These are phyloP conservation scores for Rhizopogon salebrosus DNA, from an alignment of 768 basidiomycete species.

Conservation along the genomic window DNA sequence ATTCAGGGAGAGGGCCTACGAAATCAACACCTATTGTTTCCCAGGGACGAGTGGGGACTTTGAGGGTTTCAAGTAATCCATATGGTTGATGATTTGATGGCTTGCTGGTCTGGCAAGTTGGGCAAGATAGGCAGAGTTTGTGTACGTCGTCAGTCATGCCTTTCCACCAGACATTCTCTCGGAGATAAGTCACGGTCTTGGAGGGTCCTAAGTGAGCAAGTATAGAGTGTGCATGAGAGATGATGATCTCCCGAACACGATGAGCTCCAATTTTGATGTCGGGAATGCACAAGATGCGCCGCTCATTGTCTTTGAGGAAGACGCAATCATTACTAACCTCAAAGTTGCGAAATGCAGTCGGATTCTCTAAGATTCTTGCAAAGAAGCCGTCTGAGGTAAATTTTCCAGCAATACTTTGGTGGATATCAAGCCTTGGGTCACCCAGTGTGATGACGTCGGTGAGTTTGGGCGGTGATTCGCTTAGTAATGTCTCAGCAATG, in stretches of 20 bases:
- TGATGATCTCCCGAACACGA: slow-evolving; percentile 14
- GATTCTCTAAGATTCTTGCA: slow-evolving; percentile 6
- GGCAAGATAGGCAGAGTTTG: slow-evolving; percentile 15
- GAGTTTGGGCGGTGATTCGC: neutral
- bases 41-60: slow-evolving; percentile 24
- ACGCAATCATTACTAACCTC: slow-evolving; percentile 9
- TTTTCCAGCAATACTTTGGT: slow-evolving; percentile 8
- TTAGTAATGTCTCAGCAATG: neutral
- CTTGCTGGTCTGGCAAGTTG: slow-evolving; percentile 17
- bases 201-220: slow-evolving; percentile 19
- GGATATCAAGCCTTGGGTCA: slow-evolving; percentile 9
- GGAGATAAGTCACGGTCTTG: slow-evolving; percentile 20
- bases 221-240: slow-evolving; percentile 21
- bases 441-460: slow-evolving; percentile 7
- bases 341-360: slow-evolving; percentile 20
- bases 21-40: slow-evolving; percentile 21
- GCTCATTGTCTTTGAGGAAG: slow-evolving; percentile 11
- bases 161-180: slow-evolving; percentile 24
- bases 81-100: slow-evolving; percentile 19
- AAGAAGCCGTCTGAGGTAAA: slow-evolving; percentile 26
- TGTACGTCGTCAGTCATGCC: slow-evolving; percentile 11
- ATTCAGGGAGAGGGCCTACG: slow-evolving; percentile 19
- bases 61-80: slow-evolving; percentile 23
- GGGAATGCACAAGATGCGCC: slow-evolving; percentile 15
- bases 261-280: neutral